phyloP scores from a whole-genome alignment of 257 asterid genomes.

The Paulownia fortunei region DNA sequence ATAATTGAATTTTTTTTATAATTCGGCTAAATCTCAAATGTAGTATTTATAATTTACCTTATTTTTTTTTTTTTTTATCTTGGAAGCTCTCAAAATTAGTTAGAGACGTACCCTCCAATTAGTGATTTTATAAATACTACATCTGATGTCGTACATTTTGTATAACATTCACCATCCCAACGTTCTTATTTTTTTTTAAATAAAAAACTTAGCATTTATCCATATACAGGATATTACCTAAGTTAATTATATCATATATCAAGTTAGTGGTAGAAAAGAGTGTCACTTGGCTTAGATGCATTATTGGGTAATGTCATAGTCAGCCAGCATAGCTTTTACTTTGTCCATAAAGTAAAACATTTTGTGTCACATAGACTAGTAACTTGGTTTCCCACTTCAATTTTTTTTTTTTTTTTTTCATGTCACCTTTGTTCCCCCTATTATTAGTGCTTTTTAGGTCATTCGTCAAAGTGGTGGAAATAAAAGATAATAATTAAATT shows the following conservation, averaged over 20 bases:
- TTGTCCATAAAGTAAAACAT: not conserved
- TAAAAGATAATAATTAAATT: slow-evolving; percentile 24
- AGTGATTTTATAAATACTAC: too few relatives aligned
- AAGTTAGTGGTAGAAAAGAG: slow-evolving; percentile 8
- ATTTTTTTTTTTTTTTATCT: too few relatives aligned
- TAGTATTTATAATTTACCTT: too few relatives aligned
- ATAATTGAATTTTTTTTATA: too few relatives aligned
- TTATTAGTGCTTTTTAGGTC: slow-evolving; percentile 27
- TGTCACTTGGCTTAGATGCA: slow-evolving; percentile 3
- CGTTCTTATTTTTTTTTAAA: too few relatives aligned
- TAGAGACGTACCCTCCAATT: too few relatives aligned
- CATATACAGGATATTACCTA: too few relatives aligned
- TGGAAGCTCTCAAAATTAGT: too few relatives aligned
- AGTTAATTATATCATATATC: not conserved
- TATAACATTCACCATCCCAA: too few relatives aligned
- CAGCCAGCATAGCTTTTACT: slow-evolving; percentile 20
- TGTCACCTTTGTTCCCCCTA: not conserved
- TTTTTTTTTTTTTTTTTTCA: not conserved
- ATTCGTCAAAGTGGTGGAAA: slow-evolving; percentile 24
- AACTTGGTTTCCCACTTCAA: slow-evolving; percentile 13
- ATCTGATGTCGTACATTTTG: too few relatives aligned
- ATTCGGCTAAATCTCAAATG: too few relatives aligned
- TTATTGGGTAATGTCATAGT: slow-evolving; percentile 2
- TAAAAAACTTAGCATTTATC: too few relatives aligned
- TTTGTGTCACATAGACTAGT: not conserved